A percentile compares a stretch with the other conserved stretches of the same genome.
Conservation (phyloP, 352 stramenopile species). For the Phytophthora parvispora region DNA sequence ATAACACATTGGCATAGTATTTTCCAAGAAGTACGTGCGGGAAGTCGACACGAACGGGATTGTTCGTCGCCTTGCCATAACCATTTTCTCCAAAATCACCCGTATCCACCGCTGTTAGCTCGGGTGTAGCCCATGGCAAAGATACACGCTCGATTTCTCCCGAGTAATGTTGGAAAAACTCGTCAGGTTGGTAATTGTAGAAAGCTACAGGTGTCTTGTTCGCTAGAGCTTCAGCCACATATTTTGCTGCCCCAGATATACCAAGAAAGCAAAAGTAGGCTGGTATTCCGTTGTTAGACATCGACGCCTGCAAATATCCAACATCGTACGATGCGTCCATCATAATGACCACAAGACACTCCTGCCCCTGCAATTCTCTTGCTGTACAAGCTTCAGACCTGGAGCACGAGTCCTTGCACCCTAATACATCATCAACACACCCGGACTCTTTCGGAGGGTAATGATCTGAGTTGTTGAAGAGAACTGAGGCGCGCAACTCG, state of each 20-base stretch:
- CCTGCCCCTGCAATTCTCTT: conserved; percentile 28
- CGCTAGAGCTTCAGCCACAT: conserved; percentile 37
- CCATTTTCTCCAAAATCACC: conserved; percentile 58
- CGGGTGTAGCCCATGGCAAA: conserved; percentile 43
- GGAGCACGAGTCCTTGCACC: conserved; percentile 55
- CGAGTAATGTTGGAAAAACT: conserved; percentile 40
- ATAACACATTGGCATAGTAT: conserved; percentile 33
- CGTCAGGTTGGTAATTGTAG: conserved; percentile 63
- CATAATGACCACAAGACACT: conserved; percentile 60
- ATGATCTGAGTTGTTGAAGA: conserved; percentile 30
- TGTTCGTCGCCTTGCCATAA: conserved; percentile 50
- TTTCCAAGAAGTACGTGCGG: conserved; percentile 44
- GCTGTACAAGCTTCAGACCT: conserved; percentile 51
- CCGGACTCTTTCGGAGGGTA: conserved; percentile 34
- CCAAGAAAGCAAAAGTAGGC: conserved; percentile 59
- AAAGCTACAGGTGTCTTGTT: conserved; percentile 47
- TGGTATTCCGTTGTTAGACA: conserved; percentile 50
- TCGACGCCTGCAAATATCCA: conserved; percentile 51
- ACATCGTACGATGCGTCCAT: conserved; percentile 43
- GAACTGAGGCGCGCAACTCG: conserved; percentile 24
- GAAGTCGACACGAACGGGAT: conserved; percentile 55
- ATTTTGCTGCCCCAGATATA: conserved; percentile 21
- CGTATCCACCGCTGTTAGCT: conserved; percentile 29
- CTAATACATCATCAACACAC: conserved; percentile 39
- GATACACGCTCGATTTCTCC: conserved; percentile 45